Percentiles rank a stretch among this genome's conserved stretches.
Conservation (phyloP, 352 stramenopile genomes). For the Hyaloperonospora brassicae region DNA sequence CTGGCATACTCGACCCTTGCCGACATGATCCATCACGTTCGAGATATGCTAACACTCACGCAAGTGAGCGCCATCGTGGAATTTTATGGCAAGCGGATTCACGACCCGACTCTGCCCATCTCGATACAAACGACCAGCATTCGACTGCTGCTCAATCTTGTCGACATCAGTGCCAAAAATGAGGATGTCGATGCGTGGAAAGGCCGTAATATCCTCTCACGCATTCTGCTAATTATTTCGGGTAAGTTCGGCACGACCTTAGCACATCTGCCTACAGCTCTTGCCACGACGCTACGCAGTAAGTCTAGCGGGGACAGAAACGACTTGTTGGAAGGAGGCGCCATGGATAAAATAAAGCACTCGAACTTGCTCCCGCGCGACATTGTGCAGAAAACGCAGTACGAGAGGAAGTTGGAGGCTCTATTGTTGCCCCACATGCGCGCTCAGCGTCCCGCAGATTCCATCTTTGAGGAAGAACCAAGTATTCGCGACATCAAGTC, state of each 20-base stretch:
- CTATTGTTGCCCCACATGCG: conserved; percentile 53
- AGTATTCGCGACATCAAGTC: conserved; percentile 88
- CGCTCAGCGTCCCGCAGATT: conserved; percentile 40
- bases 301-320: conserved; percentile 34
- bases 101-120: conserved; percentile 89
- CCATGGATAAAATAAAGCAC: conserved; percentile 85
- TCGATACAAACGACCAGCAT: conserved; percentile 95
- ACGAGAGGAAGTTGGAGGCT: conserved; percentile 70
- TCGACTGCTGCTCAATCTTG: conserved; percentile 92
- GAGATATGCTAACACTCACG: conserved; percentile 88
- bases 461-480: conserved; percentile 64
- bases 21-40: conserved; percentile 96
- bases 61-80: conserved; percentile 94
- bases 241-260: conserved; percentile 91
- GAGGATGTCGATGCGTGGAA: conserved; percentile 82
- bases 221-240: conserved; percentile 89
- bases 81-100: conserved; percentile 90
- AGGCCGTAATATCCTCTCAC: conserved; percentile 85
- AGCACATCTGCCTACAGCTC: conserved; percentile 53
- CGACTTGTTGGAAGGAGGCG: conserved; percentile 73
- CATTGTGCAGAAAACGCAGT: conserved; percentile 35
- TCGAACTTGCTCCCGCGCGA: conserved; percentile 66
- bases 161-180: conserved; percentile 96
- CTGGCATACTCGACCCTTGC: conserved; percentile 95
- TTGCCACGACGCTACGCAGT: conserved; percentile 47